These are phyloP conservation scores for Emergomyces africanus DNA, from an alignment of 2,329 filamentous ascomycete species.

Conservation along the genomic window DNA sequence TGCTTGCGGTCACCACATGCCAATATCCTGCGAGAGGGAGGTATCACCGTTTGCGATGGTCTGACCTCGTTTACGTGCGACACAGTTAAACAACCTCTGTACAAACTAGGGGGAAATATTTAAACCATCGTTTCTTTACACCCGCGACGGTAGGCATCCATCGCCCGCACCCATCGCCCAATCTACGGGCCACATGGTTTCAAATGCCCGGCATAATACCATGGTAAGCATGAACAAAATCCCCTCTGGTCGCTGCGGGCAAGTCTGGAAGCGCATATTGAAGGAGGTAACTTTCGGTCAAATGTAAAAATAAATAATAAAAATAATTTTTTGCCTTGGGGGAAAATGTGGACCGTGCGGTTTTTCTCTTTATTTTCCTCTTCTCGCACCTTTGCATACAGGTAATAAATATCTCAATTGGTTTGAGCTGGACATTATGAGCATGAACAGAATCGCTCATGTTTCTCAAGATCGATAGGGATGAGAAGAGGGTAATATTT, in stretches of 20 bases:
- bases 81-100: neutral
- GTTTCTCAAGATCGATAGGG: neutral
- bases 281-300: neutral
- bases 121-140: too few relatives aligned
- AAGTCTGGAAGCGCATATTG: neutral
- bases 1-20: neutral
- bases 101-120: too few relatives aligned
- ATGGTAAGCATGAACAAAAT: neutral
- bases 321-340: too few relatives aligned
- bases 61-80: neutral
- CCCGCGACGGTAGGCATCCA: too few relatives aligned
- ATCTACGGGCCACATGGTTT: neutral
- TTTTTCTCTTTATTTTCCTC: neutral
- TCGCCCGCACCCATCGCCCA: too few relatives aligned
- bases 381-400: neutral
- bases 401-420: neutral
- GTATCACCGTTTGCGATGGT: neutral
- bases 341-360: too few relatives aligned
- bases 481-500: neutral
- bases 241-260: neutral
- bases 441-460: neutral
- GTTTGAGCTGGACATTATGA: neutral
- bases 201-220: neutral
- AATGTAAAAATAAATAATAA: too few relatives aligned
- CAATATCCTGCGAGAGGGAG: neutral